Base-by-base conservation (phyloP, 2,329 filamentous ascomycete genomes). In the Exophiala xenobiotica region DNA sequence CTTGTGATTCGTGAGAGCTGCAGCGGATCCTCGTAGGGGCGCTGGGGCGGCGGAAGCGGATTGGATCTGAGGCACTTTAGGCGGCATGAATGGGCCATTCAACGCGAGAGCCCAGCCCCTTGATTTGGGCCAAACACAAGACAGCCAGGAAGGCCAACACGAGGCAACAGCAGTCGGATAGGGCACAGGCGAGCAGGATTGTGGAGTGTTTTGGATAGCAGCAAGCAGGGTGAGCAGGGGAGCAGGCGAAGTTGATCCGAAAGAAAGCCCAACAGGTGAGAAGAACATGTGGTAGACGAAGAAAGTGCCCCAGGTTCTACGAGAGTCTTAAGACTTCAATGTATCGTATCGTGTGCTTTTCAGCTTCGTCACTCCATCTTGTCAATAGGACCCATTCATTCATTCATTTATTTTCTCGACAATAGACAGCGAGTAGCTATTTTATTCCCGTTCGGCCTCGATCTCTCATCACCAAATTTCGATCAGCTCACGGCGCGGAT, bases 1-100 rank as follows among this genome's bases (percentile, higher is more conserved):
- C 53, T 43, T 45, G 50, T 57, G 54, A 57, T 57, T 57, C 50
- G 54, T 37, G 41, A 14, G 31, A 12, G 38, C 47, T 51, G 51
- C 43, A 26, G 44, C 49, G 43, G 50, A 29, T 42, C 46, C 41
- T 22, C 22, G 29, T 23, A 29, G 41, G 53, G 49, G 26, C 31
- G 22, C 23, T 48, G 41, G 48, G 47, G 31, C 39, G 49, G 41
- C 41, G 26, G 41, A 11, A 35, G 9, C 49, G 46, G 18, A 53
- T 47, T 56, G 53, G 53, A 37, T 50, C 29, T 50, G 49, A 44
- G 44, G 16, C 33, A 51, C 45, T 44, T 51, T 43, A 49, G 54
- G 47, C 50, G 41, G 43, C 46, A 40, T 41, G 38, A 43, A 38
- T 51, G 38, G 53, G 44, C 53, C 46, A 46, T 53, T 46, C 45